A percentile compares a stretch with the other conserved stretches of the same genome.
Evolutionary conservation across 805 yeast species (phyloP).

Genomic region (Candida xiaguanensis): DNA sequence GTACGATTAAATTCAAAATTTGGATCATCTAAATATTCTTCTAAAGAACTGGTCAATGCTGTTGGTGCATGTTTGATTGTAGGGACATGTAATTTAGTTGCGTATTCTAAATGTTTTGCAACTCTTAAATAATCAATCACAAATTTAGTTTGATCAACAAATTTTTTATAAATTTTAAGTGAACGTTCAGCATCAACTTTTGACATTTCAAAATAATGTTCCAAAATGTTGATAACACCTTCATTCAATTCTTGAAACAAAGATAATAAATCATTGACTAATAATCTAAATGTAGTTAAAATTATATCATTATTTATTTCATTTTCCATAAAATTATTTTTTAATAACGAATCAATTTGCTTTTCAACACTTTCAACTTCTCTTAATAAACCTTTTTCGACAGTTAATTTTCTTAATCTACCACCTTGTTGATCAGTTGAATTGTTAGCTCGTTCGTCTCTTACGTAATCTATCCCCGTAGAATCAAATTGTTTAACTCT

Average conservation of each 20-base stretch:
- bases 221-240: constrained; percentile 90
- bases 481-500: constrained; percentile 68
- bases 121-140: constrained; percentile 85
- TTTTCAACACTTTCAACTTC: constrained; percentile 82
- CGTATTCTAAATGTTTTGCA: constrained; percentile 83
- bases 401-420: constrained; percentile 57
- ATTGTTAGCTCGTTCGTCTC: constrained; percentile 55
- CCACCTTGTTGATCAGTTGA: constrained; percentile 51
- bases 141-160: constrained; percentile 79
- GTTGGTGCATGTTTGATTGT: constrained; percentile 97
- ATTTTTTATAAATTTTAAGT: constrained; percentile 74
- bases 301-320: constrained; percentile 84
- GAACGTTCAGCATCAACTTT: constrained; percentile 84
- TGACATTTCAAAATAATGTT: constrained; percentile 92
- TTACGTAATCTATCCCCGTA: constrained; percentile 71
- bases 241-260: constrained; percentile 89
- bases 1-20: constrained; percentile 75
- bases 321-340: constrained; percentile 70
- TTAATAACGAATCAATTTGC: constrained; percentile 72
- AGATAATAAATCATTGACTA: constrained; percentile 85
- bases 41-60: constrained; percentile 78
- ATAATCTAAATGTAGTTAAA: constrained; percentile 77
- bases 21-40: constrained; percentile 85
- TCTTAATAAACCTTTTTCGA: constrained; percentile 77
- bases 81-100: constrained; percentile 89